Evolutionary conservation across 2,329 filamentous ascomycete genomes (phyloP).

Genomic region (Emydomyces testavorans): DNA sequence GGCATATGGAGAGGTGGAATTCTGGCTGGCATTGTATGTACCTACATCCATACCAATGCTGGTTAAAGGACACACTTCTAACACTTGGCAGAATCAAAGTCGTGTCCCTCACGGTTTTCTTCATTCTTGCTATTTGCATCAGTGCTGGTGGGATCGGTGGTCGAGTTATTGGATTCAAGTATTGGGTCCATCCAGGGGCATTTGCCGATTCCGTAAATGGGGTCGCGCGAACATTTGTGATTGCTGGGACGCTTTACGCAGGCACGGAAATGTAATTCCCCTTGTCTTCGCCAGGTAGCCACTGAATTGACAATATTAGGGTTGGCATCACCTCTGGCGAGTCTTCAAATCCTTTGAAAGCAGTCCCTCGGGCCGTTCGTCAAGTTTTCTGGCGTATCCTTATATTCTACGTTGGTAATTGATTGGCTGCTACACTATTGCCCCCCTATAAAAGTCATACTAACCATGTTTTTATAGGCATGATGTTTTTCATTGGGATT

Average conservation of each 20-base stretch:
- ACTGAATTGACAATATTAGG: conserved; percentile 18
- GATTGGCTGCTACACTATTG: neutral
- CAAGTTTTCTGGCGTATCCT: conserved; percentile 35
- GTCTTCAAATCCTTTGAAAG: conserved; percentile 34
- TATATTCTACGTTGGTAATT: conserved; percentile 48
- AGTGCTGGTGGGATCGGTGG: conserved; percentile 26
- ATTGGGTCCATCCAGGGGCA: conserved; percentile 28
- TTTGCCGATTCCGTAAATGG: conserved; percentile 30
- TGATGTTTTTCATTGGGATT: conserved; percentile 62
- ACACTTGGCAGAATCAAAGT: conserved; percentile 23
- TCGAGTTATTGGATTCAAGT: conserved; percentile 26
- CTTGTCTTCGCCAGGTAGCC: no score
- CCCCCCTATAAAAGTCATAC: neutral
- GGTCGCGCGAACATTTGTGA: conserved; percentile 29
- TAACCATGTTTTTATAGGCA: conserved; percentile 33
- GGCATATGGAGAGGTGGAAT: conserved; percentile 45
- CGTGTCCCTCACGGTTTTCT: conserved; percentile 25
- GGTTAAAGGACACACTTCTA: neutral
- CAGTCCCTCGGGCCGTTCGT: conserved; percentile 36
- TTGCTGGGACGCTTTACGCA: no score
- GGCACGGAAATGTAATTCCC: conserved; percentile 26
- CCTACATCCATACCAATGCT: neutral
- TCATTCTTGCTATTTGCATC: conserved; percentile 27
- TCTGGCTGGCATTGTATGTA: conserved; percentile 30
- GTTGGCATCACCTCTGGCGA: conserved; percentile 30